phyloP scores from a whole-genome alignment of 2,329 filamentous ascomycete genomes.

The Nemania diffusa region DNA sequence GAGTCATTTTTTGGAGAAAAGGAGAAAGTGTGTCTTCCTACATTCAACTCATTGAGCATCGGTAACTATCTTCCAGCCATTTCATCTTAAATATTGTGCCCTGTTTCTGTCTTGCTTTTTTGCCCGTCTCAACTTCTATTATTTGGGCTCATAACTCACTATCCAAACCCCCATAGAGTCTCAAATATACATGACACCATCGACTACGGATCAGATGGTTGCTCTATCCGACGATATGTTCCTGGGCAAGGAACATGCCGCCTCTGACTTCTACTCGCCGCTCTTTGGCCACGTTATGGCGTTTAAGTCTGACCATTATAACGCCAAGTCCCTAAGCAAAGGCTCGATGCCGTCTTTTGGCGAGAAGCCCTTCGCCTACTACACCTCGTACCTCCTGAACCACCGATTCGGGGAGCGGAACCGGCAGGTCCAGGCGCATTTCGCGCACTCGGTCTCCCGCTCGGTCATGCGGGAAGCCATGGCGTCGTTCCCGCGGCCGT shows the following conservation, averaged over 20 bases:
- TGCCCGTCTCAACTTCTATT: background rate
- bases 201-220: slow-evolving; percentile 53
- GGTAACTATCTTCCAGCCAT: background rate
- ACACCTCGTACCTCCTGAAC: slow-evolving; percentile 57
- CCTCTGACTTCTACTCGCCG: slow-evolving; percentile 57
- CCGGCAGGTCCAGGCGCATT: slow-evolving; percentile 56
- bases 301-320: slow-evolving; percentile 56
- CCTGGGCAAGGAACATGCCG: slow-evolving; percentile 54
- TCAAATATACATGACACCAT: slow-evolving; percentile 56
- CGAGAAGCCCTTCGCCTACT: slow-evolving; percentile 57
- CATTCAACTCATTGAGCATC: slow-evolving; percentile 52
- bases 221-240: slow-evolving; percentile 59
- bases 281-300: slow-evolving; percentile 56
- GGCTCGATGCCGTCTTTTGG: slow-evolving; percentile 53
- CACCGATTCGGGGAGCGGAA: slow-evolving; percentile 57
- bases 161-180: slow-evolving; percentile 53
- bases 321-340: slow-evolving; percentile 47
- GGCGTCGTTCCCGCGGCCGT: slow-evolving; percentile 54
- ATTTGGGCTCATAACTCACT: background rate
- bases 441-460: slow-evolving; percentile 55
- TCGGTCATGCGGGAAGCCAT: slow-evolving; percentile 54
- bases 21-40: slow-evolving; percentile 54
- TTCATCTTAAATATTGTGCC: background rate
- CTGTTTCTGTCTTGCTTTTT: background rate
- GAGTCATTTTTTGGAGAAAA: slow-evolving; percentile 55